Conservation (phyloP, 2,329 filamentous ascomycete genomes). For the Colletotrichum scovillei region DNA sequence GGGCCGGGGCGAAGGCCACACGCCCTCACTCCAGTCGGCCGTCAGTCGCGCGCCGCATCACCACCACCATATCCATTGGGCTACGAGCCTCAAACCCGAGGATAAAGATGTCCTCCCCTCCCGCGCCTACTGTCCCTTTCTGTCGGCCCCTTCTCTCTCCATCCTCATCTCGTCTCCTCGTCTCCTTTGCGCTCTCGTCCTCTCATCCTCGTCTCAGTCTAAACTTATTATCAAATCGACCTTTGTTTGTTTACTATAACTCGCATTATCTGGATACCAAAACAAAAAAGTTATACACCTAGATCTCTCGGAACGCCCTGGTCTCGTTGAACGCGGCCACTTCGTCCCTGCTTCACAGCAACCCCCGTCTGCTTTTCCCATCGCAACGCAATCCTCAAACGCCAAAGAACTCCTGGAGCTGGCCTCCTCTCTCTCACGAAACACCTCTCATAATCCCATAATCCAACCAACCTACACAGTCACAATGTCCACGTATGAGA, state of each 20-base stretch:
- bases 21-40: constrained; percentile 5
- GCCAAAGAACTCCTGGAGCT: constrained; percentile 28
- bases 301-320: constrained; percentile 40
- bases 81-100: constrained; percentile 27
- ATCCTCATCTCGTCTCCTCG: constrained; percentile 21
- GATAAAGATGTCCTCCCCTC: constrained; percentile 37
- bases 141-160: constrained; percentile 31
- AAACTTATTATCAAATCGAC: not conserved
- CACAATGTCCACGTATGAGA: constrained; percentile 56
- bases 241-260: constrained; percentile 20
- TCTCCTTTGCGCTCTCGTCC: constrained; percentile 9
- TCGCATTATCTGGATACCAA: constrained; percentile 19
- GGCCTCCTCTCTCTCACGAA: constrained; percentile 32
- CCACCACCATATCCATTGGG: constrained; percentile 36
- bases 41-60: constrained; percentile 37
- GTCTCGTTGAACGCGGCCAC: constrained; percentile 38
- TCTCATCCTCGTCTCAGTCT: constrained; percentile 5
- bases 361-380: constrained; percentile 27
- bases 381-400: constrained; percentile 10
- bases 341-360: constrained; percentile 39
- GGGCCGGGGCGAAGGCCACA: constrained; percentile 2
- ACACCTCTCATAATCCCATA: constrained; percentile 30
- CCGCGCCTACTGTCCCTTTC: constrained; percentile 25
- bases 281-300: constrained; percentile 32
- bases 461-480: constrained; percentile 36